Percentiles rank a stretch among this genome's conserved stretches.
Conservation (phyloP, 768 basidiomycete species). For the Nevesoporus exiguus region DNA sequence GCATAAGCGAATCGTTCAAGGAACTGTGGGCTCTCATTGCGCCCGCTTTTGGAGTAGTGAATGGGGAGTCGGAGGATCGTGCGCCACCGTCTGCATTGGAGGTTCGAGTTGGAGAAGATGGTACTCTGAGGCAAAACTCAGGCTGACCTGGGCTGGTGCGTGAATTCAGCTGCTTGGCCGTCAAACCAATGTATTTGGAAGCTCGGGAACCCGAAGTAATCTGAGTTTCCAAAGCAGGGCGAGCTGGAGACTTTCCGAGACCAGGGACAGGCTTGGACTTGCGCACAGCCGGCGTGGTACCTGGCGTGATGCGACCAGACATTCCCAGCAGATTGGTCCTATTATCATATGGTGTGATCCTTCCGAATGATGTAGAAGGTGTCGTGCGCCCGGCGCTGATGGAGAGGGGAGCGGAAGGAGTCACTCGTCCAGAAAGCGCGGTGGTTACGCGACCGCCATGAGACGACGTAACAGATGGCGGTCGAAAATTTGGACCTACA, state of each 20-base stretch:
- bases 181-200: constrained; percentile 80
- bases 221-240: constrained; percentile 31
- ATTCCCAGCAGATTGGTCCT: constrained; percentile 28
- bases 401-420: constrained; percentile 40
- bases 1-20: constrained; percentile 12
- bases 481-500: constrained; percentile 55
- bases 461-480: constrained; percentile 79
- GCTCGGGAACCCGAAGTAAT: constrained; percentile 85
- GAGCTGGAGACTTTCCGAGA: constrained; percentile 32
- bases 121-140: constrained; percentile 26
- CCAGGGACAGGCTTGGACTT: constrained; percentile 31
- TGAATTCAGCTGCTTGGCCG: constrained; percentile 72
- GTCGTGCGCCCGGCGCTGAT: constrained; percentile 49
- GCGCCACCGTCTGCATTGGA: constrained; percentile 37
- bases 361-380: constrained; percentile 49
- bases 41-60: constrained; percentile 63
- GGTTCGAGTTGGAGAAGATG: constrained; percentile 36
- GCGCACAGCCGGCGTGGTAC: constrained; percentile 29
- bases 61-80: constrained; percentile 50
- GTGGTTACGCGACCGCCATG: constrained; percentile 46
- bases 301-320: constrained; percentile 50
- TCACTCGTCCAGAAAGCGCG: constrained; percentile 43
- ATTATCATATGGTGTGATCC: constrained; percentile 35
- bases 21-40: constrained; percentile 26
- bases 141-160: constrained; percentile 27